These are phyloP conservation scores for Suillus luteus DNA, from an alignment of 768 basidiomycete species.

Conservation along the genomic window DNA sequence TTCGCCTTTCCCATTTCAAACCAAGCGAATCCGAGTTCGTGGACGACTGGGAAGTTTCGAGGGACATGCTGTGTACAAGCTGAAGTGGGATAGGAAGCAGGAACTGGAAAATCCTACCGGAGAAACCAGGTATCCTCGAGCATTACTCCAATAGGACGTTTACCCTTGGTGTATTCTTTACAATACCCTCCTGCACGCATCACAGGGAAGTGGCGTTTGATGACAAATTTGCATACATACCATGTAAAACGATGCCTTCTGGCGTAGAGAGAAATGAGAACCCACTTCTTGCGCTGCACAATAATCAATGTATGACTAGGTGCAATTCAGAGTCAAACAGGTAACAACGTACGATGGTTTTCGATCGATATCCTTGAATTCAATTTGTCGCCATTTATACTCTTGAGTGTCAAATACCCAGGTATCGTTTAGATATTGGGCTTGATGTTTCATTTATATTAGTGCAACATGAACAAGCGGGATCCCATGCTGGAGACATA, in stretches of 20 bases:
- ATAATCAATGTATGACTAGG: neutral
- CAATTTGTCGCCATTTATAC: slow-evolving; percentile 82
- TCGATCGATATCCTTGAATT: slow-evolving; percentile 68
- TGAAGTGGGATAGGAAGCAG: neutral
- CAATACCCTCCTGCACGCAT: slow-evolving; percentile 73
- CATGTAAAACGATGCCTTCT: slow-evolving; percentile 82
- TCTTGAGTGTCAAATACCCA: slow-evolving; percentile 88
- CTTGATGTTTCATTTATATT: slow-evolving; percentile 35
- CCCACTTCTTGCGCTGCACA: slow-evolving; percentile 66
- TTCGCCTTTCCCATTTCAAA: slow-evolving; percentile 86
- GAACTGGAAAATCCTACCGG: slow-evolving; percentile 43
- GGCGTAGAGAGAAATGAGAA: slow-evolving; percentile 81
- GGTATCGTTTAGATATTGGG: slow-evolving; percentile 79
- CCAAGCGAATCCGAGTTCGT: slow-evolving; percentile 48
- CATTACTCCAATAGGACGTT: slow-evolving; percentile 82
- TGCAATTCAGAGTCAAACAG: neutral
- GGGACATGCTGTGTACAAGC: slow-evolving; percentile 31
- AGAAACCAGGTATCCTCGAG: slow-evolving; percentile 91
- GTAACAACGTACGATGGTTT: slow-evolving; percentile 63
- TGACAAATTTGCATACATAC: slow-evolving; percentile 37
- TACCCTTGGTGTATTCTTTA: slow-evolving; percentile 87
- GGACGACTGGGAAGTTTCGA: slow-evolving; percentile 26
- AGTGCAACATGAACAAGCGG: neutral
- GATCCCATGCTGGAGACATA: slow-evolving; percentile 32
- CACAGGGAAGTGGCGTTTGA: neutral